Evolutionary conservation across 2,329 filamentous ascomycete species (phyloP).

Genomic region (Tolypocladium amazonense): DNA sequence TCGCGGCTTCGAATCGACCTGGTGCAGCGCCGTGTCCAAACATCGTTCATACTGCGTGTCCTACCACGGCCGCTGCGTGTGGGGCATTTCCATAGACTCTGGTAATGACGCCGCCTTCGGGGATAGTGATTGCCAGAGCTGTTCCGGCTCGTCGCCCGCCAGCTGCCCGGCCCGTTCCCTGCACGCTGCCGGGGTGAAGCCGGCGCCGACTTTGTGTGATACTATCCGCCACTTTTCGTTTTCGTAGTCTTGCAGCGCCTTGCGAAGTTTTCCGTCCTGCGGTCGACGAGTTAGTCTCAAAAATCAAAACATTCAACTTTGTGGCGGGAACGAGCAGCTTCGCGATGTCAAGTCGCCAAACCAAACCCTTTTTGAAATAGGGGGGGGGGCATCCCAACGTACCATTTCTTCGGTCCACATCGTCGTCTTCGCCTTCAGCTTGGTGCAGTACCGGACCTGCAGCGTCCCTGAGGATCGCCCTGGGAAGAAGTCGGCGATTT

Average conservation of each 20-base stretch:
- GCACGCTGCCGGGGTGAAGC: slow-evolving; percentile 80
- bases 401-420: slow-evolving; percentile 93
- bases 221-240: slow-evolving; percentile 91
- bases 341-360: neutral
- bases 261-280: slow-evolving; percentile 67
- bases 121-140: slow-evolving; percentile 46
- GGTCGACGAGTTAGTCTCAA: slow-evolving; percentile 3
- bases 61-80: slow-evolving; percentile 10
- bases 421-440: slow-evolving; percentile 86
- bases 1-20: neutral
- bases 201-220: slow-evolving; percentile 79
- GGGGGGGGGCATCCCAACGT: slow-evolving; percentile 26
- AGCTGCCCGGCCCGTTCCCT: slow-evolving; percentile 68
- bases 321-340: neutral
- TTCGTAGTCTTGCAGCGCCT: slow-evolving; percentile 73
- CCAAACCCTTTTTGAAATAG: neutral
- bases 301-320: neutral
- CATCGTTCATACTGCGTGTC: neutral
- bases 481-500: slow-evolving; percentile 94
- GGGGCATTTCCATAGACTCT: slow-evolving; percentile 8
- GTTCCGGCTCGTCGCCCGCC: slow-evolving; percentile 27
- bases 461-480: slow-evolving; percentile 82
- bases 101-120: slow-evolving; percentile 25
- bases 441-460: slow-evolving; percentile 91
- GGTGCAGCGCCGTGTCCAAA: neutral